phyloP scores from a whole-genome alignment of 345 rosid species.

The Microcos paniculata region DNA sequence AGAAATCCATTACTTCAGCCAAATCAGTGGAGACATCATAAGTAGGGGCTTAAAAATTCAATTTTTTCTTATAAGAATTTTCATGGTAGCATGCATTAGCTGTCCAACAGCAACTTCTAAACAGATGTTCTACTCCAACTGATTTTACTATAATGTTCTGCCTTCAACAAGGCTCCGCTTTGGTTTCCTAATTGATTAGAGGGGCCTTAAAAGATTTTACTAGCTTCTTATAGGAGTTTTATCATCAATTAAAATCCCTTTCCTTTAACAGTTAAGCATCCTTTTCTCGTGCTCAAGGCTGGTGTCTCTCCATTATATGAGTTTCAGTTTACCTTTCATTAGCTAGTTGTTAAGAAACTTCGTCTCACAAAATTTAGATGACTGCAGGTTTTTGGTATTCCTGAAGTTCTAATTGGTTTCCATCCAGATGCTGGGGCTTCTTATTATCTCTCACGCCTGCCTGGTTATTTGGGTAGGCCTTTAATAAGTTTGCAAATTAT shows the following conservation, averaged over 20 bases:
- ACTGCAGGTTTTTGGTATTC: conserved; percentile 21
- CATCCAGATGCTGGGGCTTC: conserved; percentile 31
- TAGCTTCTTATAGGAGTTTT: no score
- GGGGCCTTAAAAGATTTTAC: neutral
- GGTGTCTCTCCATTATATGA: neutral
- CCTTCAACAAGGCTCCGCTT: neutral
- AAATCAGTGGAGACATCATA: neutral
- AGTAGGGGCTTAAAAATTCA: no score
- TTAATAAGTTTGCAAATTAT: conserved; percentile 1
- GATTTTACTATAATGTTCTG: neutral
- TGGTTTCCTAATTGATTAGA: neutral
- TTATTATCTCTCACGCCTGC: conserved; percentile 25
- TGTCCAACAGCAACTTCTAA: no score
- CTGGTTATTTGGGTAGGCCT: conserved; percentile 22
- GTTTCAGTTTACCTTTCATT: neutral
- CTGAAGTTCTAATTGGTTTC: conserved; percentile 24
- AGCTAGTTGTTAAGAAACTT: neutral
- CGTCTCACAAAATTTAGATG: neutral
- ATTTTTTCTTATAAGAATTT: no score
- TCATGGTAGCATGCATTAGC: no score
- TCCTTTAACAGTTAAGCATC: no score
- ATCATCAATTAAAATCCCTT: no score
- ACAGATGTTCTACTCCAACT: neutral
- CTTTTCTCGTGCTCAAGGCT: neutral
- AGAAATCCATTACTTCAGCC: neutral